Conservation (phyloP, 2,329 filamentous ascomycete species). For the Mycocentrospora acerina region DNA sequence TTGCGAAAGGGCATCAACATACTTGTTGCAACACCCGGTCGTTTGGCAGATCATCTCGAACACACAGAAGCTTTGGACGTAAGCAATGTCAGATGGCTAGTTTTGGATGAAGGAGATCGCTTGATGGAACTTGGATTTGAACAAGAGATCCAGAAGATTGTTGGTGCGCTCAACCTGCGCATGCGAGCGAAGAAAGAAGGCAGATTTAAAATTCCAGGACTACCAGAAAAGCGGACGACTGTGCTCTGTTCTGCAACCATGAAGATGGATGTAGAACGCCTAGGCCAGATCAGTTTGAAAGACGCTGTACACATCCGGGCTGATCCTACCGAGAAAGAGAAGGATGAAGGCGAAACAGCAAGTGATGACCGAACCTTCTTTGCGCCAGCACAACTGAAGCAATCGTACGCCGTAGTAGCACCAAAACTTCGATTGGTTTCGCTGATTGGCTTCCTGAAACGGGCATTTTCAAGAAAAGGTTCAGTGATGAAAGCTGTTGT, state of each 20-base stretch:
- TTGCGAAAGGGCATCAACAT: slow-evolving; percentile 94
- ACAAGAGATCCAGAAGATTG: slow-evolving; percentile 85
- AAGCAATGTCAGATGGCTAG: slow-evolving; percentile 86
- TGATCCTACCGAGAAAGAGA: slow-evolving; percentile 56
- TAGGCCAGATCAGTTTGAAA: slow-evolving; percentile 93
- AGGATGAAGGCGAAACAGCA: slow-evolving; percentile 46
- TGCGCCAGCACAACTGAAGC: slow-evolving; percentile 90
- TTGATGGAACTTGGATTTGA: slow-evolving; percentile 98
- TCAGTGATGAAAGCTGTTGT: slow-evolving; percentile 96
- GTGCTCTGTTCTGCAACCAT: slow-evolving; percentile 95
- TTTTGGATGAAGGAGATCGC: slow-evolving; percentile 95
- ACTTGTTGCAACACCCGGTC: slow-evolving; percentile 88
- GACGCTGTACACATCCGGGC: slow-evolving; percentile 86
- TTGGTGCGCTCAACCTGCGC: slow-evolving; percentile 72
- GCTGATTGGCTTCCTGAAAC: slow-evolving; percentile 78
- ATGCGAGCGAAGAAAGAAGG: slow-evolving; percentile 60
- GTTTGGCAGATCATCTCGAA: slow-evolving; percentile 86
- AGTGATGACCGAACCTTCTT: slow-evolving; percentile 62
- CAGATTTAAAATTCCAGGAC: slow-evolving; percentile 61
- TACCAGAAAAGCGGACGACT: slow-evolving; percentile 78
- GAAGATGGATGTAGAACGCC: slow-evolving; percentile 93
- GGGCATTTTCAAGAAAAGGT: slow-evolving; percentile 82
- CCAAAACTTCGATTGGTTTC: slow-evolving; percentile 90
- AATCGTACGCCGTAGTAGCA: slow-evolving; percentile 83
- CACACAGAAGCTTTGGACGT: slow-evolving; percentile 89